Evolutionary conservation across 176 grass and related monocot genomes (phyloP).

Genomic region (Microstegium vimineum): DNA sequence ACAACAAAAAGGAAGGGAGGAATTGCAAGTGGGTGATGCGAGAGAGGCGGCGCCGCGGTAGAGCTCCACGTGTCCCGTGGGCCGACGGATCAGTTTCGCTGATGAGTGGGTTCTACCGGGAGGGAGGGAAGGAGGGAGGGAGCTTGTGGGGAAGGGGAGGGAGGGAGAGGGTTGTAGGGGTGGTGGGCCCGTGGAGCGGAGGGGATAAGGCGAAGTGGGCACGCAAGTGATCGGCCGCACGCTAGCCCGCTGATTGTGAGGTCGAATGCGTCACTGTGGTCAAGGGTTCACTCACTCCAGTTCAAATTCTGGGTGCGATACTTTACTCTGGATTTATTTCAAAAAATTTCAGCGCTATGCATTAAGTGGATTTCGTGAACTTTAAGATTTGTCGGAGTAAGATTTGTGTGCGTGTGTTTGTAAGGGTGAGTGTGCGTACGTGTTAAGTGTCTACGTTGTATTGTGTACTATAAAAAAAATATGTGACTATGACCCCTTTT

Average conservation of each 20-base stretch:
- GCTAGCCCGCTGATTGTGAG: conserved; percentile 9
- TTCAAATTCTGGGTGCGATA: too few relatives aligned
- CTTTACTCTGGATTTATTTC: too few relatives aligned
- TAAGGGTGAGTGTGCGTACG: too few relatives aligned
- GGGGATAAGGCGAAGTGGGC: conserved; percentile 9
- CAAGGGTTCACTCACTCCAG: too few relatives aligned
- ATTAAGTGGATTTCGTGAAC: too few relatives aligned
- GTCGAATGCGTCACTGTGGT: neutral
- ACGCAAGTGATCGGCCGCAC: neutral
- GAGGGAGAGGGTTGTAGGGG: neutral
- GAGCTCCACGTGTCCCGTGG: conserved; percentile 40
- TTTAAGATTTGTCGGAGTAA: too few relatives aligned
- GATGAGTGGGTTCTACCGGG: neutral
- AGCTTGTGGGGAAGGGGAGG: neutral
- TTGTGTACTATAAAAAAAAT: too few relatives aligned
- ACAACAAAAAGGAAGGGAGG: neutral
- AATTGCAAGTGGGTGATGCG: neutral
- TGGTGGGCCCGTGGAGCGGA: neutral
- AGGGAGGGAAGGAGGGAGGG: neutral
- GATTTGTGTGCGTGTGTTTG: too few relatives aligned
- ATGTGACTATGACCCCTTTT: too few relatives aligned
- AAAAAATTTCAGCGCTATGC: too few relatives aligned
- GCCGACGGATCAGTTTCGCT: neutral
- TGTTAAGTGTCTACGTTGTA: too few relatives aligned
- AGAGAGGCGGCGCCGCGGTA: conserved; percentile 2